These are phyloP conservation scores for Breviolum minutum DNA, from an alignment of 73 alveolate species.

Conservation along the genomic window DNA sequence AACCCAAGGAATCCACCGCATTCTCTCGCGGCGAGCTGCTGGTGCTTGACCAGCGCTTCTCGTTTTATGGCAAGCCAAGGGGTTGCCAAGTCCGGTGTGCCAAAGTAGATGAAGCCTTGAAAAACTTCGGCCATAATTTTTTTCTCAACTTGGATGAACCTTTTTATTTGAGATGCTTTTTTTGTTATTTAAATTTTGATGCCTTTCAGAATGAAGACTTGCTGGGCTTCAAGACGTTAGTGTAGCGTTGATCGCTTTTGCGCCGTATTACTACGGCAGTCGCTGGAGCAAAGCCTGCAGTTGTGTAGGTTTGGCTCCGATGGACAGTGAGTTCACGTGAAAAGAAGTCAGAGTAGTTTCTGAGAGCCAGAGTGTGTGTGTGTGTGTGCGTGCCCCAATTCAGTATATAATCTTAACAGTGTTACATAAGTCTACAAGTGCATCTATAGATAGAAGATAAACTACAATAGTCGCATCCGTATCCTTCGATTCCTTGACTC, in stretches of 20 bases:
- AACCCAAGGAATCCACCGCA: slow-evolving; percentile 16
- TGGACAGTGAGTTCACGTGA: background rate
- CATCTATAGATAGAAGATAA: too few relatives aligned
- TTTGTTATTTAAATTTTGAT: background rate
- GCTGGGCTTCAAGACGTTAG: background rate
- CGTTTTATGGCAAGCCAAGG: background rate
- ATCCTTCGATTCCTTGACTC: too few relatives aligned
- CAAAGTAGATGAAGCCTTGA: too few relatives aligned
- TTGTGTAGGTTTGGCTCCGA: background rate
- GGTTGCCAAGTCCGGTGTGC: too few relatives aligned
- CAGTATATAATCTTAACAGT: too few relatives aligned
- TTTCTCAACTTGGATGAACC: background rate
- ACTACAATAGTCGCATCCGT: too few relatives aligned
- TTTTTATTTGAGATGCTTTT: background rate
- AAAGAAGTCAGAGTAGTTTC: too few relatives aligned
- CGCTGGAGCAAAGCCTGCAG: background rate
- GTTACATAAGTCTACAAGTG: too few relatives aligned
- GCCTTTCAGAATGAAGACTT: background rate
- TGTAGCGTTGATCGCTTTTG: slow-evolving; percentile 4
- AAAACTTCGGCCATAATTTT: too few relatives aligned
- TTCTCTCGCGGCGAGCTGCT: slow-evolving; percentile 53
- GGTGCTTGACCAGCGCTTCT: slow-evolving; percentile 56
- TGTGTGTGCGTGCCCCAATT: too few relatives aligned
- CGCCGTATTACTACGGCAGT: slow-evolving; percentile 45
- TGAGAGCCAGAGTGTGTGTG: too few relatives aligned